These are phyloP conservation scores for Teunomyces pallodes DNA, from an alignment of 805 yeast genomes.

Conservation along the genomic window DNA sequence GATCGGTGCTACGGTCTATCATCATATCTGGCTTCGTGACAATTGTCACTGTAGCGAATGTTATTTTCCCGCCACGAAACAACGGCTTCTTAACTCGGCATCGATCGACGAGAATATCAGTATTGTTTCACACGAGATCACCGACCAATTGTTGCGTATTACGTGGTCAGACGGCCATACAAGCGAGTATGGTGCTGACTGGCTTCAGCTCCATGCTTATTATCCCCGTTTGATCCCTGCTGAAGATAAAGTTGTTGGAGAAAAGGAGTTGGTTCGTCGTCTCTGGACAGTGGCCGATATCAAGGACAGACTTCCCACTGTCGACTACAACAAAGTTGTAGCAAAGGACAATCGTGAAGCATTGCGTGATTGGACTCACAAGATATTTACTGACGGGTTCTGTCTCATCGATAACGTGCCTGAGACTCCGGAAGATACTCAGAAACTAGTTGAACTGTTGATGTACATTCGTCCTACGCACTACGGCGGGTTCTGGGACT, in stretches of 20 bases:
- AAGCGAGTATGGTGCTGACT: slow-evolving; percentile 34
- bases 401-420: slow-evolving; percentile 62
- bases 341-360: slow-evolving; percentile 33
- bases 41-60: slow-evolving; percentile 58
- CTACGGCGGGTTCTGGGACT: slow-evolving; percentile 81
- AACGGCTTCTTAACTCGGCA: slow-evolving; percentile 56
- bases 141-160: slow-evolving; percentile 15
- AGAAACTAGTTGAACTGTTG: slow-evolving; percentile 53
- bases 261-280: slow-evolving; percentile 27
- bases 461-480: slow-evolving; percentile 66
- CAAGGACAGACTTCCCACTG: slow-evolving; percentile 41
- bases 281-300: slow-evolving; percentile 48
- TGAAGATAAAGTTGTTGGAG: slow-evolving; percentile 25
- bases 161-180: slow-evolving; percentile 44
- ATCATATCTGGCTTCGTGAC: slow-evolving; percentile 64
- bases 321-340: slow-evolving; percentile 50
- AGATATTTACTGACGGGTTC: slow-evolving; percentile 58
- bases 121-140: slow-evolving; percentile 13
- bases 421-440: slow-evolving; percentile 56
- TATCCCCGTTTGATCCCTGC: slow-evolving; percentile 45
- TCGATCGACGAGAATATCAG: slow-evolving; percentile 26
- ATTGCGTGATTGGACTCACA: slow-evolving; percentile 53
- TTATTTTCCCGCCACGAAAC: slow-evolving; percentile 55
- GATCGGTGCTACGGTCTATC: slow-evolving; percentile 15
- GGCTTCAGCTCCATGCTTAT: slow-evolving; percentile 53